phyloP scores from a whole-genome alignment of 2,329 filamentous ascomycete species.

The Claviceps fusiformis region DNA sequence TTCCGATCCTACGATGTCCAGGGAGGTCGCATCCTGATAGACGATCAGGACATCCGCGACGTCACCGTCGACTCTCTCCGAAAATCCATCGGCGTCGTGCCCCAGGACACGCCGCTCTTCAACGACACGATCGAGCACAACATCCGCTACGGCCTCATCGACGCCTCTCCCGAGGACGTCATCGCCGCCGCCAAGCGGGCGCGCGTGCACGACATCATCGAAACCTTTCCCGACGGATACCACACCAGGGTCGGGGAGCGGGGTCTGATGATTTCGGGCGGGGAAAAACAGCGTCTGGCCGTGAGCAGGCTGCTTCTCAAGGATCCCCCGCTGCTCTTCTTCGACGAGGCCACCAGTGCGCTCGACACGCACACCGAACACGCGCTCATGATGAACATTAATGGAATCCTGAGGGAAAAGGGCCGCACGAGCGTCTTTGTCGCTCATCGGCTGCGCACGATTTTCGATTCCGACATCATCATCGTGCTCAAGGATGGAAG shows the following conservation, averaged over 20 bases:
- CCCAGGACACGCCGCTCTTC: conserved; percentile 93
- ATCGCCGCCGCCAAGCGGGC: conserved; percentile 67
- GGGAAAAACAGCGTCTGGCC: conserved; percentile 84
- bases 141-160: conserved; percentile 79
- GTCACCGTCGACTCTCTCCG: conserved; percentile 74
- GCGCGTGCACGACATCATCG: conserved; percentile 71
- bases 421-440: conserved; percentile 85
- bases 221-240: conserved; percentile 75
- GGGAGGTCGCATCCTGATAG: conserved; percentile 71
- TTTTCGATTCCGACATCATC: conserved; percentile 86
- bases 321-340: conserved; percentile 81
- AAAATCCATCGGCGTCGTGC: conserved; percentile 81
- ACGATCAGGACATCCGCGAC: conserved; percentile 80
- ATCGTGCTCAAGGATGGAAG: conserved; percentile 75
- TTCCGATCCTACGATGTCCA: conserved; percentile 94
- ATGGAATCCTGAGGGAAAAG: conserved; percentile 81
- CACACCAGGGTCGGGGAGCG: conserved; percentile 84
- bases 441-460: conserved; percentile 81
- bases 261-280: conserved; percentile 91
- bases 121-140: conserved; percentile 95
- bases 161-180: conserved; percentile 60
- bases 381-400: conserved; percentile 81
- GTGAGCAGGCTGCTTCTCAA: conserved; percentile 75
- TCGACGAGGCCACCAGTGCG: conserved; percentile 87
- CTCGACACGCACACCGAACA: conserved; percentile 91